These are phyloP conservation scores for Plantago rigida DNA, from an alignment of 305 asterid genomes.

Conservation along the genomic window DNA sequence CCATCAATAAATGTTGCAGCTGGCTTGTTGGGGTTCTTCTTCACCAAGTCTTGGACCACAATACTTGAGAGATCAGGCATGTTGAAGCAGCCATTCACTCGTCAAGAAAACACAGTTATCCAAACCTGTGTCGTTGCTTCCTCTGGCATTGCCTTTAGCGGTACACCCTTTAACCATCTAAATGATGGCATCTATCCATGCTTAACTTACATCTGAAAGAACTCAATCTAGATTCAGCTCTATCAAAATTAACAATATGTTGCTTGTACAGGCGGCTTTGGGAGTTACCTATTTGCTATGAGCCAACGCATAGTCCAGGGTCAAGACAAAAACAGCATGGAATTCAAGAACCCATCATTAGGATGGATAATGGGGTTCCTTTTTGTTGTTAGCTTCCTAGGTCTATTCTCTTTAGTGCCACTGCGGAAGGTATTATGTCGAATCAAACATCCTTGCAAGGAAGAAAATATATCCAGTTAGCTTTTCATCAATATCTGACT, in stretches of 20 bases:
- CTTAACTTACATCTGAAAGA: no score
- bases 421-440: conserved; percentile 32
- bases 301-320: neutral
- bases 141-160: conserved; percentile 8
- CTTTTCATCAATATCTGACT: neutral
- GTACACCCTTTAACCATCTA: neutral
- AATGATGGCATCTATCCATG: neutral
- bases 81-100: conserved; percentile 13
- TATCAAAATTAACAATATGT: no score
- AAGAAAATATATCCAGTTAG: neutral
- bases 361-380: conserved; percentile 46
- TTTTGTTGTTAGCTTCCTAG: conserved; percentile 39
- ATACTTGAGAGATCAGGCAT: conserved; percentile 9
- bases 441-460: neutral
- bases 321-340: neutral
- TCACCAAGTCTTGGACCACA: conserved; percentile 4
- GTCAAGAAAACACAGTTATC: conserved; percentile 9
- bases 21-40: conserved; percentile 12
- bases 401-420: conserved; percentile 40
- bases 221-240: no score
- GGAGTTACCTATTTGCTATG: conserved; percentile 6
- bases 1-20: conserved; percentile 15
- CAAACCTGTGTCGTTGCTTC: conserved; percentile 10
- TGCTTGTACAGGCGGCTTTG: conserved; percentile 6
- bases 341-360: conserved; percentile 26